phyloP scores from a whole-genome alignment of 257 asterid species.

The Schizonepeta tenuifolia region DNA sequence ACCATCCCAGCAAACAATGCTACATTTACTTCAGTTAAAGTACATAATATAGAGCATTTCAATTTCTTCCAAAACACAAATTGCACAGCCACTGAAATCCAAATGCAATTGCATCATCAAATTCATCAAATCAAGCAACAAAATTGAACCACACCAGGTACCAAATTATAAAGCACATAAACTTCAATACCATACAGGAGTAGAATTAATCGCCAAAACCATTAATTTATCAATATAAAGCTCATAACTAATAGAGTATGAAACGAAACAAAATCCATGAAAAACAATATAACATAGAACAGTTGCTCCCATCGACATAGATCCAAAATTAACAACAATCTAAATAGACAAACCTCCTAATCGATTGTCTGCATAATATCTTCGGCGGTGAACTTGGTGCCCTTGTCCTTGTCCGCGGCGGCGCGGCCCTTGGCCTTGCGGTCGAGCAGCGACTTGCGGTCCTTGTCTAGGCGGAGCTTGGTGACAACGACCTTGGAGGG shows the following conservation, averaged over 20 bases:
- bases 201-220: background rate
- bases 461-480: slow-evolving; percentile 74
- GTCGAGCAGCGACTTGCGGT: slow-evolving; percentile 63
- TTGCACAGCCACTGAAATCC: background rate
- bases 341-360: slow-evolving; percentile 39
- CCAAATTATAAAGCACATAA: too few species aligned
- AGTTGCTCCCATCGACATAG: slow-evolving; percentile 20
- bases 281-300: slow-evolving; percentile 12
- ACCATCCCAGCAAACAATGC: background rate
- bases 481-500: slow-evolving; percentile 69
- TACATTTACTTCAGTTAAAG: background rate
- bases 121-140: background rate
- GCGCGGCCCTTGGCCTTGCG: slow-evolving; percentile 80
- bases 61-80: too few species aligned
- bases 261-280: slow-evolving; percentile 20
- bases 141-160: background rate
- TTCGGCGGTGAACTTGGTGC: slow-evolving; percentile 67
- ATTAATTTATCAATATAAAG: background rate
- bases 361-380: slow-evolving; percentile 72
- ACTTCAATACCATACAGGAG: background rate
- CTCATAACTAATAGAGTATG: slow-evolving; percentile 7
- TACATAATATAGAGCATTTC: background rate
- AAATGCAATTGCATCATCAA: background rate
- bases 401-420: slow-evolving; percentile 74
- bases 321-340: slow-evolving; percentile 11